Evolutionary conservation across 1,284 basidiomycete species (phyloP).

Genomic region (Anthracocystis walkeri): DNA sequence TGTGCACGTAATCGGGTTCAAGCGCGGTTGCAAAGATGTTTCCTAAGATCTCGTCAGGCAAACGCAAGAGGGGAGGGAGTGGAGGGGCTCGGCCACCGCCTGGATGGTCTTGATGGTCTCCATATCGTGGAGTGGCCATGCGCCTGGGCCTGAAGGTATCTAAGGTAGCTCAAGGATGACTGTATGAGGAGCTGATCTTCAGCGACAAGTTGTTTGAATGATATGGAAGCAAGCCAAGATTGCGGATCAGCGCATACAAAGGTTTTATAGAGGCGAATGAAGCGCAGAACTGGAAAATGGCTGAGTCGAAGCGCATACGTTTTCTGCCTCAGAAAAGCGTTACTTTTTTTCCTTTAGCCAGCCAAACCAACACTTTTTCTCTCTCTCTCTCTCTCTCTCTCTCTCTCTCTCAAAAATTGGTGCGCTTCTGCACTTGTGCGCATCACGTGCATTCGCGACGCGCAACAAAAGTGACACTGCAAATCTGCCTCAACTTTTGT

Average conservation of each 20-base stretch:
- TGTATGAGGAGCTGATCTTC: background rate
- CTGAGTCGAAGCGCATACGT: slow-evolving; percentile 3
- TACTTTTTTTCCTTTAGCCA: slow-evolving; percentile 7
- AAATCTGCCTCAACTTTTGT: background rate
- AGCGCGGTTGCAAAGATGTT: background rate
- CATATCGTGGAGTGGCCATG: too few species aligned
- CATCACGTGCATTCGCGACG: slow-evolving; percentile 51
- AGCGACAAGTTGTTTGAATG: background rate
- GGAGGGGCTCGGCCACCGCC: background rate
- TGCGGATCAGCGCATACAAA: background rate
- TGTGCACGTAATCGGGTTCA: too few species aligned
- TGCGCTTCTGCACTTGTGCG: background rate
- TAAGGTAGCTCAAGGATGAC: background rate
- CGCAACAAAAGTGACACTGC: slow-evolving; percentile 36
- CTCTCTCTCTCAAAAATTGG: too few species aligned
- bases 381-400: too few species aligned
- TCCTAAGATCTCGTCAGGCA: background rate
- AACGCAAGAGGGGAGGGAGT: background rate
- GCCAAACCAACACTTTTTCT: slow-evolving; percentile 11
- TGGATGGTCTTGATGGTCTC: background rate
- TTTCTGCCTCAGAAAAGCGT: background rate
- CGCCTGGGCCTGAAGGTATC: too few species aligned
- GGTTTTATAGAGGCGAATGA: background rate
- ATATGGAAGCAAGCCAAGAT: background rate
- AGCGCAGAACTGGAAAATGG: background rate